A percentile compares a stretch with the other conserved stretches of the same genome.
Conservation (phyloP, 2,329 filamentous ascomycete species). For the Calcarisporium arbuscula region DNA sequence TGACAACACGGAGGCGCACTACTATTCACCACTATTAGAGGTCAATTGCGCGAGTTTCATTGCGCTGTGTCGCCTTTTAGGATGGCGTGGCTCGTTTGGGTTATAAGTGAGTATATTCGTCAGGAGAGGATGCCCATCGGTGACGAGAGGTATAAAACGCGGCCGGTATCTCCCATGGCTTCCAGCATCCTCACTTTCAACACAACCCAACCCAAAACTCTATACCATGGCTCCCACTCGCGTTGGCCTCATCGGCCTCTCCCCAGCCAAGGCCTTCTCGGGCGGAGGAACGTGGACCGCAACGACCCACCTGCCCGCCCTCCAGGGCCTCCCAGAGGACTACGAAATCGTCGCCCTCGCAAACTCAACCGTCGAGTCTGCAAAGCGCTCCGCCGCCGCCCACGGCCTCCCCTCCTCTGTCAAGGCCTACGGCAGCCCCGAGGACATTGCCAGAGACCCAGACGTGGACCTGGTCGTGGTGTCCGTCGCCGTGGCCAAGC, state of each 20-base stretch:
- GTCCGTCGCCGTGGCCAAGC: slow-evolving; percentile 41
- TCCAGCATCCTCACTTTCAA: too few species aligned
- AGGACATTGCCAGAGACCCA: slow-evolving; percentile 36
- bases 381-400: slow-evolving; percentile 31
- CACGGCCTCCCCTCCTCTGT: slow-evolving; percentile 32
- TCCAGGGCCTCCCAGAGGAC: slow-evolving; percentile 25
- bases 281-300: slow-evolving; percentile 35
- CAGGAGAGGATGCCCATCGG: too few species aligned
- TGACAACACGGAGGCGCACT: too few species aligned
- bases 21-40: too few species aligned
- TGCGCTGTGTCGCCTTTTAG: too few species aligned
- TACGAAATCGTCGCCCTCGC: slow-evolving; percentile 42
- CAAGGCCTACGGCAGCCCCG: slow-evolving; percentile 39
- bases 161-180: too few species aligned
- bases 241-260: slow-evolving; percentile 15
- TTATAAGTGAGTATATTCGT: too few species aligned
- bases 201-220: too few species aligned
- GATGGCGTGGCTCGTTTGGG: too few species aligned
- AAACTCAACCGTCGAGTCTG: slow-evolving; percentile 38
- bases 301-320: slow-evolving; percentile 43
- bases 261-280: not conserved
- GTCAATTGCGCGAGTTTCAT: too few species aligned
- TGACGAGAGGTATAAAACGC: too few species aligned
- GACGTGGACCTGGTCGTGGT: slow-evolving; percentile 47
- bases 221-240: slow-evolving; percentile 13